A percentile compares a stretch with the other conserved stretches of the same genome.
Evolutionary conservation across 306 rosid genomes (phyloP).

Genomic region (Prunus mira): DNA sequence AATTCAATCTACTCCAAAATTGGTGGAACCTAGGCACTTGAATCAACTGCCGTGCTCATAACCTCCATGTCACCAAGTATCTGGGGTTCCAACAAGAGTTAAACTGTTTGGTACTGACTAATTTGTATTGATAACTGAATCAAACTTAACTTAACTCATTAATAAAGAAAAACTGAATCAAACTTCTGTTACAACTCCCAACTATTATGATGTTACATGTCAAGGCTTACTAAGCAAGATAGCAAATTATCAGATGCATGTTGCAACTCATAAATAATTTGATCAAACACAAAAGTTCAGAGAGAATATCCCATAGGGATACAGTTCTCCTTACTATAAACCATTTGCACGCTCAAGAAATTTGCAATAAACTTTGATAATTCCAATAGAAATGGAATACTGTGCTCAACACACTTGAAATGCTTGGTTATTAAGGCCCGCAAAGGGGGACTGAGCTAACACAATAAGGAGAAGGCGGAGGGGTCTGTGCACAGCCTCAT

Average conservation of each 20-base stretch:
- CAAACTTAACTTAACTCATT: not conserved
- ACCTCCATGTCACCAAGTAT: not conserved
- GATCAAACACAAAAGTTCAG: not conserved
- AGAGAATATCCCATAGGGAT: not conserved
- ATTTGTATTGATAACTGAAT: not conserved
- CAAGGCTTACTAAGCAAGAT: not conserved
- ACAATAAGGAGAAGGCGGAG: not conserved
- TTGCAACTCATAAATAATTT: slow-evolving; percentile 1
- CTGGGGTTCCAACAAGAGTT: not conserved
- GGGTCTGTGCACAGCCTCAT: not conserved
- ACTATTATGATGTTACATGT: not conserved
- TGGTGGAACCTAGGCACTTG: not conserved
- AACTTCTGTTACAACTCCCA: not conserved
- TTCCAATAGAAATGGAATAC: not conserved
- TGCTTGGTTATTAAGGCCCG: not conserved
- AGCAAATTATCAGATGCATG: not conserved
- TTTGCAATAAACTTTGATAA: not conserved
- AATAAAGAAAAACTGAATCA: not conserved
- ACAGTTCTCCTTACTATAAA: not conserved
- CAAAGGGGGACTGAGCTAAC: not conserved
- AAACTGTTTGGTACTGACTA: not conserved
- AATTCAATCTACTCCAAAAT: not conserved
- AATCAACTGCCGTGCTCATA: not conserved
- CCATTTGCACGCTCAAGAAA: not conserved
- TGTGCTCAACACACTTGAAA: not conserved